These are phyloP conservation scores for Pyrenopolyporus hunteri DNA, from an alignment of 495 filamentous ascomycete species.

Conservation along the genomic window DNA sequence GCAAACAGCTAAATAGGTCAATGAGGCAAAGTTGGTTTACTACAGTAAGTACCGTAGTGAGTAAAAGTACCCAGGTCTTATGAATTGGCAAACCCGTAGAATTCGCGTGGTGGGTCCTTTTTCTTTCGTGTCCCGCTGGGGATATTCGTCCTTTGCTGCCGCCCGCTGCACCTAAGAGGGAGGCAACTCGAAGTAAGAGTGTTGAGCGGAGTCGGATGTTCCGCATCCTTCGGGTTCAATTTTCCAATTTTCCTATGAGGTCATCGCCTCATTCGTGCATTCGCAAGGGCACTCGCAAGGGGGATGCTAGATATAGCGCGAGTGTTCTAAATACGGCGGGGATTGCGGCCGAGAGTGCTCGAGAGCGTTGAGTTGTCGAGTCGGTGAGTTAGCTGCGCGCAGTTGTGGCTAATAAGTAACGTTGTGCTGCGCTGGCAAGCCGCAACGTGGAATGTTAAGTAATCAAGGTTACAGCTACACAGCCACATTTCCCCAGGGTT, in stretches of 20 bases:
- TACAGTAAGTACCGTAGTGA: too few relatives aligned
- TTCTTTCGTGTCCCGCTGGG: slow-evolving; percentile 15
- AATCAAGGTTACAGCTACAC: slow-evolving; percentile 20
- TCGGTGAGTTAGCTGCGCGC: slow-evolving; percentile 19
- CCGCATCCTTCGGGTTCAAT: slow-evolving; percentile 14
- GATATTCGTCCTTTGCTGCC: slow-evolving; percentile 10
- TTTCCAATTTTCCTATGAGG: slow-evolving; percentile 24
- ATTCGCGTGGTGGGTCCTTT: slow-evolving; percentile 15
- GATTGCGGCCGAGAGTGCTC: slow-evolving; percentile 12
- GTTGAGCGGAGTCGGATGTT: slow-evolving; percentile 26
- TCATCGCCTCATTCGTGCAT: slow-evolving; percentile 29
- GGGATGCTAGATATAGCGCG: neutral
- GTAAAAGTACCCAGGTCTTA: neutral
- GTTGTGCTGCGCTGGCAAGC: slow-evolving; percentile 29
- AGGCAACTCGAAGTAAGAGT: neutral
- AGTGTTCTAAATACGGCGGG: slow-evolving; percentile 15
- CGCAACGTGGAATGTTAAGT: slow-evolving; percentile 9
- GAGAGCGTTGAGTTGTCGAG: slow-evolving; percentile 14
- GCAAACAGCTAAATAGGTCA: slow-evolving; percentile 16
- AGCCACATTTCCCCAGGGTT: slow-evolving; percentile 29
- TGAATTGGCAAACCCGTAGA: slow-evolving; percentile 11
- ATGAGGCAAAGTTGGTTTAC: slow-evolving; percentile 25
- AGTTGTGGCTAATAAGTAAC: slow-evolving; percentile 36
- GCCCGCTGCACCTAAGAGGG: slow-evolving; percentile 1
- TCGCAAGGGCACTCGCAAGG: slow-evolving; percentile 1